phyloP scores from a whole-genome alignment of 148 eudicot genomes.

The Heliosperma pusillum region DNA sequence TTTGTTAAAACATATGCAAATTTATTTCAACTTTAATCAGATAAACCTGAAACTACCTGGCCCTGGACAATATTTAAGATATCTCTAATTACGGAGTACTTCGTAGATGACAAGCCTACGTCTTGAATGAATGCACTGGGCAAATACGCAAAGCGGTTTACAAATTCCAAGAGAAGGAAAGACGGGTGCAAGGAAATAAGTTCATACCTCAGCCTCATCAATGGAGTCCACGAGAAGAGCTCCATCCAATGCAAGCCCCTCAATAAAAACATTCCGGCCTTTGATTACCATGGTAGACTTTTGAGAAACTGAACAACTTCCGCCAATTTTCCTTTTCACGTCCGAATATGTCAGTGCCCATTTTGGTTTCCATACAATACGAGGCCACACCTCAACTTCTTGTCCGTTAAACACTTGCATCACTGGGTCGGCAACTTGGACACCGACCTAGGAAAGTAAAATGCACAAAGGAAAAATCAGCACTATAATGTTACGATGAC shows the following conservation, averaged over 20 bases:
- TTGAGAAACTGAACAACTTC: conserved; percentile 57
- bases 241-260: conserved; percentile 82
- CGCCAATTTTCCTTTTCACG: conserved; percentile 59
- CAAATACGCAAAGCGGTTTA: neutral
- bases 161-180: neutral
- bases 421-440: conserved; percentile 64
- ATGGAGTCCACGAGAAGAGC: conserved; percentile 59
- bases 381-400: conserved; percentile 95
- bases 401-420: conserved; percentile 65
- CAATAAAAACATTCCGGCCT: conserved; percentile 51
- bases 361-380: conserved; percentile 84
- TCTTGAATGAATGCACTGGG: neutral
- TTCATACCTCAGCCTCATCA: conserved; percentile 78
- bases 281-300: conserved; percentile 76
- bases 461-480: neutral
- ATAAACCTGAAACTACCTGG: neutral
- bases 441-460: conserved; percentile 60
- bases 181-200: neutral
- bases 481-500: neutral
- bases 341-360: conserved; percentile 83
- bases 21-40: too few species aligned
- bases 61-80: neutral
- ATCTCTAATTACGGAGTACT: conserved; percentile 5
- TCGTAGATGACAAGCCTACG: neutral
- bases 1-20: too few species aligned